Evolutionary conservation across 108 stramenopile genomes (phyloP).

Genomic region (Schizochytrium sp.): DNA sequence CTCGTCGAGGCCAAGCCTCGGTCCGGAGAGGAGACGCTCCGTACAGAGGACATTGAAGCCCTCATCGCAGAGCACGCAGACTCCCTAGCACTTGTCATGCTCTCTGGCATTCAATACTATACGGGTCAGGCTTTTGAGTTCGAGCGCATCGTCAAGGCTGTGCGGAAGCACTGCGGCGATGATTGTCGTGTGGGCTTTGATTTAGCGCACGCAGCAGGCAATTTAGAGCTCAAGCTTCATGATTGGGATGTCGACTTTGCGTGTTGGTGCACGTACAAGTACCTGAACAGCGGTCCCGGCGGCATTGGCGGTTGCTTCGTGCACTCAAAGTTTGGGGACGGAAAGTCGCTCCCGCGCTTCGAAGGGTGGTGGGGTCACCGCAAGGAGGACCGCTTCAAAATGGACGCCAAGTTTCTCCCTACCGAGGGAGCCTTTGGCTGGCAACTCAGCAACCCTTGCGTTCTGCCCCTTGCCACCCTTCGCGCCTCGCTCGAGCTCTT

Average conservation of each 20-base stretch:
- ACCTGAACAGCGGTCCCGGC: slow-evolving; percentile 40
- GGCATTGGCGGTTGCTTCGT: slow-evolving; percentile 39
- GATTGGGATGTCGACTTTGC: slow-evolving; percentile 43
- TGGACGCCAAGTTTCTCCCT: slow-evolving; percentile 26
- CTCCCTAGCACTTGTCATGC: slow-evolving; percentile 21
- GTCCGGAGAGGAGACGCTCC: slow-evolving; percentile 17
- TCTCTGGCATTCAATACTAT: slow-evolving; percentile 42
- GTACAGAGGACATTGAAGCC: slow-evolving; percentile 24
- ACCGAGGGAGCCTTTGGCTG: slow-evolving; percentile 31
- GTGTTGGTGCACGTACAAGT: slow-evolving; percentile 50
- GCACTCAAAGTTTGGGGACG: slow-evolving; percentile 23
- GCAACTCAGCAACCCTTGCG: slow-evolving; percentile 34
- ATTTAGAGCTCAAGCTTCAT: slow-evolving; percentile 31
- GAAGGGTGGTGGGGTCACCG: slow-evolving; percentile 41
- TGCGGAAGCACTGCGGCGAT: not conserved
- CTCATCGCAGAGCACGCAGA: not conserved
- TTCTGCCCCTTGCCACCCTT: slow-evolving; percentile 25
- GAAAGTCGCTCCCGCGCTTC: not conserved
- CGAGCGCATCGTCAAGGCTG: not conserved
- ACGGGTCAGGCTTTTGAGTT: slow-evolving; percentile 34
- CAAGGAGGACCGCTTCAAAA: slow-evolving; percentile 25
- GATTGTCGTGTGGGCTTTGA: slow-evolving; percentile 30
- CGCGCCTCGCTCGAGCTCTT: slow-evolving; percentile 24
- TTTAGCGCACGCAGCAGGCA: slow-evolving; percentile 40
- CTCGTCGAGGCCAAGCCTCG: slow-evolving; percentile 18